Evolutionary conservation across 2,329 filamentous ascomycete species (phyloP), one percentile per base, ranked within the genome.

Genomic region (Pseudovirgaria hyperparasitica): DNA sequence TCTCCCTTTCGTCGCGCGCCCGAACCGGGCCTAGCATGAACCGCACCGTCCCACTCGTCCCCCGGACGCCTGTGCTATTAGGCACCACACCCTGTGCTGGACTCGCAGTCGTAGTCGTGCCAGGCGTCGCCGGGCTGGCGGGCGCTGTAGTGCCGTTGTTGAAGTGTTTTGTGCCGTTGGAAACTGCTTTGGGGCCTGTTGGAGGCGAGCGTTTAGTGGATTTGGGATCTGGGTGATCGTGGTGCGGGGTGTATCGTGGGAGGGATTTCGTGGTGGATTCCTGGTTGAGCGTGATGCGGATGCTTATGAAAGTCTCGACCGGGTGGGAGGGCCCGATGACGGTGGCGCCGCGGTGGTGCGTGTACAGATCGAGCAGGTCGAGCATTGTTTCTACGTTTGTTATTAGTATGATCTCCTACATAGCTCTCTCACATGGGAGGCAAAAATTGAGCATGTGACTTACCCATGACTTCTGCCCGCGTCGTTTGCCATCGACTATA

Each of bases 281-380:
- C 42, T 81, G 72, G 53, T 96, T 94, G 35, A 94, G 65, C 14
- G 72, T 67, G 36, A 96, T 93, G 48, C 90, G 82, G 40, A 92
- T 74, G 37, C 78, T 72, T 46, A 96, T 82, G 49, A 93, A 87
- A 28, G 68, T 69, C 39, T 87, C 76, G 22, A 87, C 64, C 24
- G 77, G 70, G 52, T 82, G 79, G 25, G 70, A 61, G 10, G 69
- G 63, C 5, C 85, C 86, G 12, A 93, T 63, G 26, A 76, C 72
- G 18, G 85, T 93, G 27, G 67, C 64, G 38, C 72, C 70, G 29
- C 73, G 72, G 47, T 92, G 78, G 45, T 92, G 81, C 0, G 84
- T 90, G 53, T 94, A 96, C 3, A 96, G 68, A 45, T 98, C 87
- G 15, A 96, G 67, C 0, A 94, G 65, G 46, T 96, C 90, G 20